These are phyloP conservation scores for Sugiyamaella smithiae DNA, from an alignment of 805 yeast species.

Conservation along the genomic window DNA sequence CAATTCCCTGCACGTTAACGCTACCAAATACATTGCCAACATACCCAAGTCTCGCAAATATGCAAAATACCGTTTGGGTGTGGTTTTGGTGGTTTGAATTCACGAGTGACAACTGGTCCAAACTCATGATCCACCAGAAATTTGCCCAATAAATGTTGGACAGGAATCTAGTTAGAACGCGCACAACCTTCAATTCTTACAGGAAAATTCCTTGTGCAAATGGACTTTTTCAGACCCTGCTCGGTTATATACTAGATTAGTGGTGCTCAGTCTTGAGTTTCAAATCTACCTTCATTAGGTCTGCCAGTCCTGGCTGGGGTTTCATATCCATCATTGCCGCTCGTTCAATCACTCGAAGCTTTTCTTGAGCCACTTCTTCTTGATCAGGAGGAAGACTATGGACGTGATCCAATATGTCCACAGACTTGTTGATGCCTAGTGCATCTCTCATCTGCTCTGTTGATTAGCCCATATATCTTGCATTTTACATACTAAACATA, in stretches of 20 bases:
- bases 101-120: constrained; percentile 57
- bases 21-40: neutral
- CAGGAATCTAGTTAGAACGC: constrained; percentile 41
- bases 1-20: constrained; percentile 26
- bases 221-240: constrained; percentile 45
- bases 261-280: neutral
- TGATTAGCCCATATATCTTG: constrained; percentile 1
- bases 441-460: constrained; percentile 58
- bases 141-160: constrained; percentile 46
- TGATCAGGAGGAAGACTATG: constrained; percentile 41
- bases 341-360: constrained; percentile 53
- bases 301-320: constrained; percentile 46
- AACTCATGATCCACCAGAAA: constrained; percentile 44
- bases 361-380: constrained; percentile 44
- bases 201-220: constrained; percentile 60
- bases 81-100: constrained; percentile 67
- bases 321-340: constrained; percentile 59
- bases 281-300: constrained; percentile 37
- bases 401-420: constrained; percentile 56
- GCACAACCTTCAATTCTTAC: constrained; percentile 16
- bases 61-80: constrained; percentile 59
- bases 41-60: constrained; percentile 48
- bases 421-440: constrained; percentile 44
- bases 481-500: constrained; percentile 24
- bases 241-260: constrained; percentile 27